phyloP scores from a whole-genome alignment of 257 asterid species.

The Apocynum venetum region DNA sequence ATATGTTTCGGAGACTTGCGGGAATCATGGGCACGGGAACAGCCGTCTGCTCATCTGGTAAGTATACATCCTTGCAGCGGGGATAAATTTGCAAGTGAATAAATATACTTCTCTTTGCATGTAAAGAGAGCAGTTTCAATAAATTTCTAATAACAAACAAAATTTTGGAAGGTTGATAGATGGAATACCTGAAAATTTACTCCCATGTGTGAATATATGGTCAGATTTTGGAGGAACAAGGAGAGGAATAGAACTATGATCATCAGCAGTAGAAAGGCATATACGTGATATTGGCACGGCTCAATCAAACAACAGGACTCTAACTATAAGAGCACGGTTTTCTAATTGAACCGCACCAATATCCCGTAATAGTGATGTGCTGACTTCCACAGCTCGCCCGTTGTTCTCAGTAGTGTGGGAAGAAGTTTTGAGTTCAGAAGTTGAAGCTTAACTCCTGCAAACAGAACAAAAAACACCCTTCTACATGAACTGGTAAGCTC shows the following conservation, averaged over 20 bases:
- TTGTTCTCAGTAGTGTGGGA: not conserved
- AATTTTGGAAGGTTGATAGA: not conserved
- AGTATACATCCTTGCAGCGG: not conserved
- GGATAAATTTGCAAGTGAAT: not conserved
- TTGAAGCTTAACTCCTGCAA: constrained; percentile 7
- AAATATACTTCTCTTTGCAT: not conserved
- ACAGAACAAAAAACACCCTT: not conserved
- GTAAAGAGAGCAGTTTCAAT: not conserved
- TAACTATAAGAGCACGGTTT: constrained; percentile 44
- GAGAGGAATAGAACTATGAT: not conserved
- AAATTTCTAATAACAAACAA: not conserved
- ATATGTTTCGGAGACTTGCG: not conserved
- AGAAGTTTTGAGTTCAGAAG: not conserved
- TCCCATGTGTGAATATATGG: not conserved
- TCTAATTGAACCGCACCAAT: constrained; percentile 97
- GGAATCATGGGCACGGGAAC: not conserved
- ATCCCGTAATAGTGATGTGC: constrained; percentile 42
- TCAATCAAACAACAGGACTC: constrained; percentile 84
- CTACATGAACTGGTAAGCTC: not conserved
- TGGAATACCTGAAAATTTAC: not conserved
- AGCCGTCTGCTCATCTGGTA: not conserved
- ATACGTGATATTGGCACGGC: constrained; percentile 99
- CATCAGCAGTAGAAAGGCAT: constrained; percentile 15
- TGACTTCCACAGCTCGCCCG: not conserved
- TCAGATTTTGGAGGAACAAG: constrained; percentile 3